Percentiles rank a stretch among this genome's conserved stretches.
phyloP scores from a whole-genome alignment of 208 protist genomes.

The Herpetomonas muscarum region DNA sequence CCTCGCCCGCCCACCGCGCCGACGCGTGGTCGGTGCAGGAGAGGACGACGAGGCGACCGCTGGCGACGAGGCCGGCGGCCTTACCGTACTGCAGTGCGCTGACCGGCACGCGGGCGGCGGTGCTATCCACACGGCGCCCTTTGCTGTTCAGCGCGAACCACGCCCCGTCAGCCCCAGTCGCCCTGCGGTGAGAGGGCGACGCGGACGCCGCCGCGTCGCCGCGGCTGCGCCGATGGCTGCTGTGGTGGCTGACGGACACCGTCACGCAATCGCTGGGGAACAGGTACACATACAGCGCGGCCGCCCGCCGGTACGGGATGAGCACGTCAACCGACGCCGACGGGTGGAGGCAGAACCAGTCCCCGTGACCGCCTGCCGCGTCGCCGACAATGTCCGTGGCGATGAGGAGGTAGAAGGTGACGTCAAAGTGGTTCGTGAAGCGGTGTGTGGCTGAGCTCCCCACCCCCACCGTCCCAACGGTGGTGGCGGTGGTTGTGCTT shows the following conservation, averaged over 20 bases:
- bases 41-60: constrained; percentile 34
- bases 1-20: too few relatives aligned
- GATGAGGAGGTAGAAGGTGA: constrained; percentile 44
- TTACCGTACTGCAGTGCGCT: constrained; percentile 30
- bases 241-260: constrained; percentile 5
- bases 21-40: constrained; percentile 30
- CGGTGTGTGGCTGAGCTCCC: constrained; percentile 61
- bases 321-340: constrained; percentile 23
- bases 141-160: constrained; percentile 16
- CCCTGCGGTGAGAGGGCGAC: too few relatives aligned
- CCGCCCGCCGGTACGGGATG: constrained; percentile 32
- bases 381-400: neutral
- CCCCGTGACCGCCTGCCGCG: neutral
- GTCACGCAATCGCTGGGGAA: constrained; percentile 29
- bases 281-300: constrained; percentile 24
- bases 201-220: too few relatives aligned
- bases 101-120: constrained; percentile 13
- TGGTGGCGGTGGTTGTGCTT: neutral
- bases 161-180: neutral
- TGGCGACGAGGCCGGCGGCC: constrained; percentile 22
- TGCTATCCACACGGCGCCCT: constrained; percentile 16
- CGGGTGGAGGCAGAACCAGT: constrained; percentile 17
- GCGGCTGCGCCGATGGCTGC: too few relatives aligned
- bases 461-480: neutral
- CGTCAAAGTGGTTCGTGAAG: constrained; percentile 63